phyloP scores from a whole-genome alignment of 257 asterid genomes.

The Gynochthodes officinalis region DNA sequence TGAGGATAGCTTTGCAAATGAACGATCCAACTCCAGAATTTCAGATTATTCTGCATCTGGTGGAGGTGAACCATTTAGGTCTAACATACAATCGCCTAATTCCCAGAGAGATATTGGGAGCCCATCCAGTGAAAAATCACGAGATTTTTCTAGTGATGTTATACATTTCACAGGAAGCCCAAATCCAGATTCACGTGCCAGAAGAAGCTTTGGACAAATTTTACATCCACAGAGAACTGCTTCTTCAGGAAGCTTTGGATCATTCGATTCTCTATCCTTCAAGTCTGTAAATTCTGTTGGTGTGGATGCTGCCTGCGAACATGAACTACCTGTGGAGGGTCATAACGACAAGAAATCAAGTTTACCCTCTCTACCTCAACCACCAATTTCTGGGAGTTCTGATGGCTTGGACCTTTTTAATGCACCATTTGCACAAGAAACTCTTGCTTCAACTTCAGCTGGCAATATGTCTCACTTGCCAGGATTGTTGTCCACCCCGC shows the following conservation, averaged over 20 bases:
- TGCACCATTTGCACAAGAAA: conserved; percentile 38
- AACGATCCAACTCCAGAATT: conserved; percentile 53
- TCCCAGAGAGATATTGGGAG: conserved; percentile 58
- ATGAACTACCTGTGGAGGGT: conserved; percentile 34
- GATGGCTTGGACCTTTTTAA: conserved; percentile 47
- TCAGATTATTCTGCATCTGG: conserved; percentile 60
- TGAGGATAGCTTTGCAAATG: conserved; percentile 58
- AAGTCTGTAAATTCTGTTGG: conserved; percentile 29
- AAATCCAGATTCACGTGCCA: conserved; percentile 8
- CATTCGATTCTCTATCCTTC: conserved; percentile 47
- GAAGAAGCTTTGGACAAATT: conserved; percentile 31
- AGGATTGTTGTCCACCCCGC: conserved; percentile 33
- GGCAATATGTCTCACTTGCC: conserved; percentile 34
- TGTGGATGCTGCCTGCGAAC: conserved; percentile 32
- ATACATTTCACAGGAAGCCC: conserved; percentile 19
- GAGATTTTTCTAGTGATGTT: conserved; percentile 41
- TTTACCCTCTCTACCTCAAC: conserved; percentile 31
- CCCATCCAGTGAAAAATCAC: conserved; percentile 59
- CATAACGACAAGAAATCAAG: conserved; percentile 28
- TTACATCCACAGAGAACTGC: conserved; percentile 56
- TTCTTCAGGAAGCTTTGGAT: conserved; percentile 64
- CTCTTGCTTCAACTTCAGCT: conserved; percentile 34
- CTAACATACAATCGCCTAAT: conserved; percentile 46
- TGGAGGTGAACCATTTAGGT: conserved; percentile 58
- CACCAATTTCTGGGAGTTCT: conserved; percentile 25